Percentiles rank a stretch among this genome's conserved stretches.
These are phyloP conservation scores for Vitis hybrid DNA, from an alignment of 177 flowering plant species.

Conservation along the genomic window DNA sequence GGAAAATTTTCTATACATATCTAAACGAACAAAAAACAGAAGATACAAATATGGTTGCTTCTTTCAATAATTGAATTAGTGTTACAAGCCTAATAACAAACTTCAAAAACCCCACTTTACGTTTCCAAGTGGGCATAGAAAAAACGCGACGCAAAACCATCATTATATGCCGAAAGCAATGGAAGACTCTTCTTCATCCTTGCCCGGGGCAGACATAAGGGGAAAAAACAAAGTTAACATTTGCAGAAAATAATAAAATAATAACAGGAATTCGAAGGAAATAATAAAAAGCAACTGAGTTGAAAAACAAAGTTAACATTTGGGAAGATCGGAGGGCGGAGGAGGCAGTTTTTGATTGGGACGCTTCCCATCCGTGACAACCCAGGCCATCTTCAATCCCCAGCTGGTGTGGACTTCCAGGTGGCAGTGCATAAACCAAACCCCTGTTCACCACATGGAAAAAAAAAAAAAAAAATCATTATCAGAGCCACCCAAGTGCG, in stretches of 20 bases:
- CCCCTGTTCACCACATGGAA: slow-evolving; percentile 21
- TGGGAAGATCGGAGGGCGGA: slow-evolving; percentile 41
- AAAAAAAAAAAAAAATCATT: no score
- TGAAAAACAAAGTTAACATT: slow-evolving; percentile 20
- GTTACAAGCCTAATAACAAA: no score
- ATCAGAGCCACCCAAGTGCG: no score
- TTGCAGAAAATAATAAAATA: no score
- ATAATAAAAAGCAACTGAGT: neutral
- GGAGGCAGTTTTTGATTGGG: slow-evolving; percentile 33
- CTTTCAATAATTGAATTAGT: no score
- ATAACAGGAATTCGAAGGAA: neutral
- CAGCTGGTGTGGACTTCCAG: slow-evolving; percentile 41
- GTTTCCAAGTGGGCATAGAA: no score
- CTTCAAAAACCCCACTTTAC: no score
- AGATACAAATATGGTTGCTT: no score
- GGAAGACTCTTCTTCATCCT: neutral
- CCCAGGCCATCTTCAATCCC: slow-evolving; percentile 47
- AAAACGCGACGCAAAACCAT: neutral
- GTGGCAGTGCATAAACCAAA: slow-evolving; percentile 41
- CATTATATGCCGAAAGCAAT: neutral
- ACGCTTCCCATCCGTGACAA: slow-evolving; percentile 29
- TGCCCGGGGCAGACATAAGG: neutral
- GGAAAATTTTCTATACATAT: no score
- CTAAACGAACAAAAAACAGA: no score
- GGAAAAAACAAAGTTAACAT: neutral